A percentile compares a stretch with the other conserved stretches of the same genome.
Conservation (phyloP, 73 alveolate genomes). For the Uronychia binucleata region DNA sequence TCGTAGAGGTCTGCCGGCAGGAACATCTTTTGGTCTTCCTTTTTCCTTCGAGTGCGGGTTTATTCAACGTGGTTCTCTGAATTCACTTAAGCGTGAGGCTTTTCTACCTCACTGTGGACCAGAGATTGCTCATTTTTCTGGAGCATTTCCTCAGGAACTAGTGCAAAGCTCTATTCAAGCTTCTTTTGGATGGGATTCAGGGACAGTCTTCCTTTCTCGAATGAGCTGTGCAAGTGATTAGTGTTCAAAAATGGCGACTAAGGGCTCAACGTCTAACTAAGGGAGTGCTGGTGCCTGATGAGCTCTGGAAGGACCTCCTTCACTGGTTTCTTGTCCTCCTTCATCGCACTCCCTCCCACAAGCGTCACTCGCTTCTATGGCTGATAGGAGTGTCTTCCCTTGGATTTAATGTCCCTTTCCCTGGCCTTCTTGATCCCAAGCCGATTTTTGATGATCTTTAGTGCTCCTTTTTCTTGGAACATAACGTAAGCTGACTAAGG, state of each 20-base stretch:
- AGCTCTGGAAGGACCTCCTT: constrained; percentile 14
- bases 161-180: not conserved
- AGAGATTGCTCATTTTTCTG: not conserved
- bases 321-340: not conserved
- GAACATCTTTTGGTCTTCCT: constrained; percentile 18
- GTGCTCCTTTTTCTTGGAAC: constrained; percentile 24
- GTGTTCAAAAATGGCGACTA: constrained; percentile 23
- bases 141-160: not conserved
- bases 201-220: not conserved
- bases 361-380: not conserved
- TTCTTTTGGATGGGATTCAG: too few relatives aligned
- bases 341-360: not conserved
- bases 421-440: not conserved
- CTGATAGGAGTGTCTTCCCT: constrained; percentile 26
- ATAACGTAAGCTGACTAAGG: constrained; percentile 42
- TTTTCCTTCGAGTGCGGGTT: not conserved
- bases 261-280: constrained; percentile 13
- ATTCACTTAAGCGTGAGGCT: not conserved
- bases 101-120: not conserved
- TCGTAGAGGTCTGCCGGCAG: constrained; percentile 46
- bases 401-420: constrained; percentile 17
- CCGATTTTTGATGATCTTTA: constrained; percentile 1
- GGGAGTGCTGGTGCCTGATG: constrained; percentile 9
- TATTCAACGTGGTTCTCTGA: not conserved
- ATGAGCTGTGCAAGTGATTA: not conserved